Evolutionary conservation across 2,329 filamentous ascomycete genomes (phyloP).

Genomic region (Acephala macrosclerotiorum): DNA sequence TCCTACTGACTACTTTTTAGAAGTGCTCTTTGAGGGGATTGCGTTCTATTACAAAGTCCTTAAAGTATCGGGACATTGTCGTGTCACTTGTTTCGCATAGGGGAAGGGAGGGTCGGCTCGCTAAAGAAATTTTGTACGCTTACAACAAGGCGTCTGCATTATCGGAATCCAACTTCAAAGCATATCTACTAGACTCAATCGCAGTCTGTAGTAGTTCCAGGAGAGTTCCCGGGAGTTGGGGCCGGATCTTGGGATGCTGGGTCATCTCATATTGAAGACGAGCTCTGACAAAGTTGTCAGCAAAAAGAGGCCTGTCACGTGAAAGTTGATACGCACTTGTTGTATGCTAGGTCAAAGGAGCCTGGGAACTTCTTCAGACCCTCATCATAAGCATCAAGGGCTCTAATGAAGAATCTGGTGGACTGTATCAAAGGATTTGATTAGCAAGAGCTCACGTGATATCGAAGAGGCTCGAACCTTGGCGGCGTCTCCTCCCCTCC

Average conservation of each 20-base stretch:
- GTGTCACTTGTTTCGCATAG: too few species aligned
- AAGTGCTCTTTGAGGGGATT: too few species aligned
- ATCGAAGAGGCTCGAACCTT: constrained; percentile 50
- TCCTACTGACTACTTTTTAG: too few species aligned
- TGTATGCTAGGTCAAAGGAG: constrained; percentile 77
- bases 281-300: constrained; percentile 54
- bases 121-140: constrained; percentile 24
- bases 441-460: constrained; percentile 18
- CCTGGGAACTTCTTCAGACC: constrained; percentile 66
- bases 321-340: constrained; percentile 61
- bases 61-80: too few species aligned
- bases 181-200: constrained; percentile 68
- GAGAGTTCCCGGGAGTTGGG: constrained; percentile 61
- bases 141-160: constrained; percentile 72
- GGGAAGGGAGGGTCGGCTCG: too few species aligned
- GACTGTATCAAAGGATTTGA: constrained; percentile 37
- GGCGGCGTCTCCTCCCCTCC: constrained; percentile 72
- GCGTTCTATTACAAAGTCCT: too few species aligned
- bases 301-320: not conserved
- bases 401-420: constrained; percentile 63
- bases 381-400: constrained; percentile 70
- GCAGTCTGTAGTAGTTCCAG: constrained; percentile 65
- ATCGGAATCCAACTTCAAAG: constrained; percentile 63
- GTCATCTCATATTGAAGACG: constrained; percentile 74
- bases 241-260: constrained; percentile 68